Conservation (phyloP, 129 eudicot genomes). For the Centella asiatica region DNA sequence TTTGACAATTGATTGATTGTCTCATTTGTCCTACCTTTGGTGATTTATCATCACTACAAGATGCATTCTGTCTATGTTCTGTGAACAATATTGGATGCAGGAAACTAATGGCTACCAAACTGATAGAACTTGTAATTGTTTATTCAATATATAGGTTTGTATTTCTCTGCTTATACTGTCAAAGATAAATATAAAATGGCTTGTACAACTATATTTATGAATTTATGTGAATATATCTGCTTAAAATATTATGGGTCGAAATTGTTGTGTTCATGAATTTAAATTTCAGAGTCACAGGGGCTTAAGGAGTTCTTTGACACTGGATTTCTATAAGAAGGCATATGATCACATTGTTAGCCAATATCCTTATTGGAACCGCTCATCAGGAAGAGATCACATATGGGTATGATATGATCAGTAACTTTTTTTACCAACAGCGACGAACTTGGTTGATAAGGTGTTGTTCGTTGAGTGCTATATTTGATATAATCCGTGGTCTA, state of each 20-base stretch:
- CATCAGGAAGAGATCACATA: constrained; percentile 90
- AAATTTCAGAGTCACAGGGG: constrained; percentile 63
- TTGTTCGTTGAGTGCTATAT: neutral
- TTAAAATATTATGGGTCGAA: neutral
- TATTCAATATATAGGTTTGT: too few relatives aligned
- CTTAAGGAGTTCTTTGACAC: constrained; percentile 74
- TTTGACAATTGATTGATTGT: too few relatives aligned
- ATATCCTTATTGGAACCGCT: constrained; percentile 85
- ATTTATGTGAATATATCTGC: neutral
- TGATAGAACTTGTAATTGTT: too few relatives aligned
- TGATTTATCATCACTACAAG: too few relatives aligned
- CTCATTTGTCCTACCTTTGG: too few relatives aligned
- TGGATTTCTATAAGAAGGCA: constrained; percentile 72
- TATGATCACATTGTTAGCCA: constrained; percentile 59
- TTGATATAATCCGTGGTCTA: neutral
- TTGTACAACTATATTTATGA: too few relatives aligned
- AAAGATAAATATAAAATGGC: too few relatives aligned
- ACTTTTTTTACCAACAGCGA: neutral
- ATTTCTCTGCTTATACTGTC: too few relatives aligned
- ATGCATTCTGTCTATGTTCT: too few relatives aligned
- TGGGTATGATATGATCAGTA: constrained; percentile 52
- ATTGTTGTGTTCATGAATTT: constrained; percentile 1
- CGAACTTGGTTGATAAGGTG: neutral
- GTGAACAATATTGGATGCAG: too few relatives aligned
- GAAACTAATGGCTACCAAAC: too few relatives aligned